Evolutionary conservation across 139 green algal genomes (phyloP).

Genomic region (Chlamydomonas urium): DNA sequence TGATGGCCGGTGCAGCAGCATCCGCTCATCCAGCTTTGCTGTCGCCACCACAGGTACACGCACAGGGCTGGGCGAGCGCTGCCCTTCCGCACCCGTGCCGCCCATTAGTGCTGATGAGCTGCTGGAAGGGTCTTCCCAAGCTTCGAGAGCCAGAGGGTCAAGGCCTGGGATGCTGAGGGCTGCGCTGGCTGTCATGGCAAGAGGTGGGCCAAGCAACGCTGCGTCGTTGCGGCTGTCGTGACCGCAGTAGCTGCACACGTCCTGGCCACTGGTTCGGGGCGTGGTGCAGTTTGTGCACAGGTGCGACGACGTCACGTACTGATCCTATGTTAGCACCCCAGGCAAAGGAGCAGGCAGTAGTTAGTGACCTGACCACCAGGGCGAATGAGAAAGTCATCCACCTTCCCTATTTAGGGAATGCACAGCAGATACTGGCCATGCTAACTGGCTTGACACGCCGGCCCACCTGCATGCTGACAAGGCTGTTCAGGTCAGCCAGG

Average conservation of each 20-base stretch:
- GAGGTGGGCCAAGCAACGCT: neutral
- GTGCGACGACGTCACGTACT: too few relatives aligned
- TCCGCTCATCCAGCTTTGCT: constrained; percentile 35
- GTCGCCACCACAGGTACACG: constrained; percentile 23
- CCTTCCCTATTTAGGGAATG: neutral
- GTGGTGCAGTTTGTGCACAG: neutral
- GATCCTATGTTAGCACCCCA: too few relatives aligned
- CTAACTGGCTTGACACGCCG: neutral
- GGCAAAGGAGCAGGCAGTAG: too few relatives aligned
- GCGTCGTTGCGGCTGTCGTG: neutral
- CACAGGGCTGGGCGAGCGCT: too few relatives aligned
- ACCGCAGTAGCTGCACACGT: neutral
- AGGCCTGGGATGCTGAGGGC: neutral
- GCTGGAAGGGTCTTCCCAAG: neutral
- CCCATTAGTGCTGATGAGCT: neutral
- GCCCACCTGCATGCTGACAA: too few relatives aligned
- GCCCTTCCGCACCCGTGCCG: too few relatives aligned
- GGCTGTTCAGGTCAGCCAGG: too few relatives aligned
- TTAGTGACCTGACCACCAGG: neutral
- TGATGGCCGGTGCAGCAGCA: constrained; percentile 38
- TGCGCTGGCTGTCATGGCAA: neutral
- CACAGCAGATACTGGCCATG: neutral
- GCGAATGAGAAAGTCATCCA: neutral
- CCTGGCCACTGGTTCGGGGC: neutral
- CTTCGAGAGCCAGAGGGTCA: neutral